Evolutionary conservation across 1,139 yeast genomes (phyloP), one percentile per base, ranked within the genome.

Genomic region (Insectozyma bohioensis): DNA sequence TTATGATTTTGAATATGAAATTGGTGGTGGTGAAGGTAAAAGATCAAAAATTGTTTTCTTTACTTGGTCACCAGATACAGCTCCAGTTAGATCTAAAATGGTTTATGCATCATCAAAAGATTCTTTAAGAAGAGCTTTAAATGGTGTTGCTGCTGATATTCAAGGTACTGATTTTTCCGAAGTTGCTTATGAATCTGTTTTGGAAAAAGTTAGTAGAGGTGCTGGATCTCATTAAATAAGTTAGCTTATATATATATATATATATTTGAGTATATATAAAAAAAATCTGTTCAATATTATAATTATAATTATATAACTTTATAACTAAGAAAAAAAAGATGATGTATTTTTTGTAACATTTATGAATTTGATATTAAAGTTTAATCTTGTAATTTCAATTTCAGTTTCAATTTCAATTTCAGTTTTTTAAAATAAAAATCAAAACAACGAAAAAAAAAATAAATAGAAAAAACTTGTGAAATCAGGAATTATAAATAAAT

Each of bases 121-220:
- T 54, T 95, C 97, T 35, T 78, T 92, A 58, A 92, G 97, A 76
- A 87, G 95, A 69, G 92, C 98, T 30, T 77, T 92, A 58, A 90
- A 85, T 61, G 99, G 99, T 63, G 80, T 94, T 49, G 73, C 96
- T 38, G 66, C 95, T 49, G 98, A 92, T 57, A 74, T 92, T 54
- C 98, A 94, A 75, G 98, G 97, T 58, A 92, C 98, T 39, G 98
- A 94, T 64, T 90, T 82, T 65, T 82, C 95, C 43, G 99, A 92
- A 72, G 97, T 92, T 49, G 85, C 95, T 45, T 87, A 84, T 64
- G 97, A 90, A 57, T 74, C 90, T 47, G 95, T 92, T 39, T 77
- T 88, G 63, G 97, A 87, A 57, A 85, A 72, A 64, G 97, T 88
- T 49, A 79, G 90, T 60, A 82, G 41, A 41, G 42, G 39, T 31